These are phyloP conservation scores for Mercurialis annua DNA, from an alignment of 345 rosid species.

Conservation along the genomic window DNA sequence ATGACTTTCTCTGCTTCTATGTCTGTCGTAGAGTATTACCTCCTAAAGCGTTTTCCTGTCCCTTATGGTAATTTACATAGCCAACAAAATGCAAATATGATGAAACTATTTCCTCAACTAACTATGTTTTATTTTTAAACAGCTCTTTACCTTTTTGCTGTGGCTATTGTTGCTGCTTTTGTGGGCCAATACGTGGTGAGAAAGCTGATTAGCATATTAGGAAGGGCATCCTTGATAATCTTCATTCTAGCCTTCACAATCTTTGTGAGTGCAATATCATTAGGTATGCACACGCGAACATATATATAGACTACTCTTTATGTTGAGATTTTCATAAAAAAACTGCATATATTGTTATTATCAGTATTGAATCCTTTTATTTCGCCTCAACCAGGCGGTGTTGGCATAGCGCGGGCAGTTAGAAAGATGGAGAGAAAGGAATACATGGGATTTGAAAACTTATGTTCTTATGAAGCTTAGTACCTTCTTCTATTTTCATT, in stretches of 20 bases:
- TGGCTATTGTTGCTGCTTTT: constrained; percentile 22
- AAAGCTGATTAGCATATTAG: constrained; percentile 14
- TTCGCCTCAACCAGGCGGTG: constrained; percentile 21
- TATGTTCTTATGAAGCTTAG: constrained; percentile 18
- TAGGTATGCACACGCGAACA: constrained; percentile 19
- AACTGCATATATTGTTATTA: neutral
- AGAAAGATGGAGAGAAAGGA: constrained; percentile 18
- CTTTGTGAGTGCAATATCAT: constrained; percentile 18
- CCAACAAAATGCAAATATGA: neutral
- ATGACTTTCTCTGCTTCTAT: constrained; percentile 83
- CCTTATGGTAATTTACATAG: constrained; percentile 53
- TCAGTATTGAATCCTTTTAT: neutral
- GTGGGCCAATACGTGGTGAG: constrained; percentile 23
- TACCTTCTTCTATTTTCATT: neutral
- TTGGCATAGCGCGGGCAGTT: constrained; percentile 17
- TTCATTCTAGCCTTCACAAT: constrained; percentile 28
- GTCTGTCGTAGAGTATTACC: constrained; percentile 85
- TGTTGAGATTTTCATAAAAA: neutral
- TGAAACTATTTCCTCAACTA: neutral
- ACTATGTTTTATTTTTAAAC: neutral
- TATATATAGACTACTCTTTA: too few relatives aligned
- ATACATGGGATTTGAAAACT: constrained; percentile 19
- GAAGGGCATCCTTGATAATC: constrained; percentile 29
- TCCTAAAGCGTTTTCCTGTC: constrained; percentile 74
- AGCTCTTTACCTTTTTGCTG: constrained; percentile 27